A percentile compares a stretch with the other conserved stretches of the same genome.
Evolutionary conservation across 306 rosid genomes (phyloP).

Genomic region (Medicago arabica): DNA sequence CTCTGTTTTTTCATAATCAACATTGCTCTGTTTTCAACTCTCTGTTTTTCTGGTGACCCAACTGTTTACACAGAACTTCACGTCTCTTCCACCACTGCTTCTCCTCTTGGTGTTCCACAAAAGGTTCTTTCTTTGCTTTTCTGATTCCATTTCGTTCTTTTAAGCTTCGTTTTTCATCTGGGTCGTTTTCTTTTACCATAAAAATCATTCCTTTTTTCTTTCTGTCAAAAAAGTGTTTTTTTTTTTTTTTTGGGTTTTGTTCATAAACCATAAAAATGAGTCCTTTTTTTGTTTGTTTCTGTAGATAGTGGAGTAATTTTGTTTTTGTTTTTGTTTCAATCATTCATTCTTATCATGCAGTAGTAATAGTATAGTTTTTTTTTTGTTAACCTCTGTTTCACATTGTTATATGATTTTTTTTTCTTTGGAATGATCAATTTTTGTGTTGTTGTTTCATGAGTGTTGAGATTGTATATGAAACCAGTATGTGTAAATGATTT

Average conservation of each 20-base stretch:
- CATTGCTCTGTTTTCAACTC: slow-evolving; percentile 50
- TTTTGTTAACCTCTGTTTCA: neutral
- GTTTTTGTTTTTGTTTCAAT: neutral
- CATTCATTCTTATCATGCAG: neutral
- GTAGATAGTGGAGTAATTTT: neutral
- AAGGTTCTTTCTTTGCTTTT: slow-evolving; percentile 51
- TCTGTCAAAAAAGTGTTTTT: neutral
- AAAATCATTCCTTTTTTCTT: neutral
- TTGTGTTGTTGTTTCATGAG: neutral
- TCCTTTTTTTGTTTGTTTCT: neutral
- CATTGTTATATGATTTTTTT: neutral
- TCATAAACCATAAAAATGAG: neutral
- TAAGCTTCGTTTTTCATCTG: neutral
- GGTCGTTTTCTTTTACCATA: neutral
- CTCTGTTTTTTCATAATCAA: slow-evolving; percentile 32
- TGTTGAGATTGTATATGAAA: neutral
- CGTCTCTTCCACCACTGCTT: slow-evolving; percentile 67
- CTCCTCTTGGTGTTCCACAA: slow-evolving; percentile 87
- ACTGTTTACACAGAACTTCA: slow-evolving; percentile 56
- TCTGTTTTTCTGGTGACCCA: slow-evolving; percentile 72
- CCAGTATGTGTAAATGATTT: neutral
- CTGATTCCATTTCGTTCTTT: neutral
- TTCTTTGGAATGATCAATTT: neutral
- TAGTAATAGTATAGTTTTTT: neutral
- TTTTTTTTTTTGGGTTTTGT: neutral